Evolutionary conservation across 208 protist genomes (phyloP).

Genomic region (Kentomonas sorsogonicus): DNA sequence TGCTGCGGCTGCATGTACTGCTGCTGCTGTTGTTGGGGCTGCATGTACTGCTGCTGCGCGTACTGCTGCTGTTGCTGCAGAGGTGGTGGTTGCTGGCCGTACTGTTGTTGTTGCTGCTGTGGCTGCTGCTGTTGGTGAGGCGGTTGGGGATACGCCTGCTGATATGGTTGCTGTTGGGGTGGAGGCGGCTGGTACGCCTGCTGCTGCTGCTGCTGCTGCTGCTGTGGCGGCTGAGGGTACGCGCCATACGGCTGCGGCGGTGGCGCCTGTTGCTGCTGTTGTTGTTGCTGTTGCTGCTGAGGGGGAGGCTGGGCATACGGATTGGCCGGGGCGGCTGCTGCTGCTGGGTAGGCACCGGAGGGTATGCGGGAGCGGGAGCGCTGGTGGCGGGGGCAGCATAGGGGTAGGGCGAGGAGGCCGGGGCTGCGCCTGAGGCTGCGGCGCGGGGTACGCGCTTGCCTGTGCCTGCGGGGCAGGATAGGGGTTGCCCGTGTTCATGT

Average conservation of each 20-base stretch:
- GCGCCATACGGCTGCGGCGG: not conserved
- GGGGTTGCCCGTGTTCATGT: conserved; percentile 24
- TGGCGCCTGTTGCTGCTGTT: conserved; percentile 14
- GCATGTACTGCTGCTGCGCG: not conserved
- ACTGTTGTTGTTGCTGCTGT: conserved; percentile 7
- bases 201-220: conserved; percentile 12
- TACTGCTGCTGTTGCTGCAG: conserved; percentile 5
- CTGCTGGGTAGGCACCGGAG: no score
- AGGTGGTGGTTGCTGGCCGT: conserved; percentile 14
- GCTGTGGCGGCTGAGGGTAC: conserved; percentile 9
- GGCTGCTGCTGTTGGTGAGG: conserved; percentile 21
- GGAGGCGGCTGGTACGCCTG: conserved; percentile 8
- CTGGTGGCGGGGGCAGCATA: no score
- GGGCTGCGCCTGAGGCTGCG: conserved; percentile 1
- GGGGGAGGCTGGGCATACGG: not conserved
- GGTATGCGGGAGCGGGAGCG: no score
- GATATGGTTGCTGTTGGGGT: not conserved
- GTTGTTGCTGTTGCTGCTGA: conserved; percentile 10
- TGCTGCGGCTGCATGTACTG: conserved; percentile 13
- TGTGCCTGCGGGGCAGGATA: not conserved
- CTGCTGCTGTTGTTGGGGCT: conserved; percentile 17
- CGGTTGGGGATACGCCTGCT: not conserved
- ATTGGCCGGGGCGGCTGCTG: conserved; percentile 8
- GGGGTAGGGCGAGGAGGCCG: no score
- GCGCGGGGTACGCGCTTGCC: conserved; percentile 4